Evolutionary conservation across 2,329 filamentous ascomycete genomes (phyloP).

Genomic region (Oidium heveae): DNA sequence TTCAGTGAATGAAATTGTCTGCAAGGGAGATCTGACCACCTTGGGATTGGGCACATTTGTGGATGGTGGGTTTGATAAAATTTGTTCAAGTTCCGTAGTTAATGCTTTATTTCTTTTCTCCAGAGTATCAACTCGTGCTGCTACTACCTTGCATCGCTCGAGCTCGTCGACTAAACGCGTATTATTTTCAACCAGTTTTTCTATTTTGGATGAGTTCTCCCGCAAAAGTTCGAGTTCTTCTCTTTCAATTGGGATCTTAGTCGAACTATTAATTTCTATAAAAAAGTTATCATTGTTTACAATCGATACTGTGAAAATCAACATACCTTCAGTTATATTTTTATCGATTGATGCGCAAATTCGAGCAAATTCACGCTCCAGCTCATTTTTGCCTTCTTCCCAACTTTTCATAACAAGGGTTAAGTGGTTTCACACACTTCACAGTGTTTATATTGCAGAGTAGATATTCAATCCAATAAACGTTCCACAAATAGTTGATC

Average conservation of each 20-base stretch:
- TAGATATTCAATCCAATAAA: too few relatives aligned
- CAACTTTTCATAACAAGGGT: slow-evolving; percentile 9
- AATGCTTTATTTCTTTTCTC: slow-evolving; percentile 10
- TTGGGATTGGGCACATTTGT: background rate
- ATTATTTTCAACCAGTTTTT: slow-evolving; percentile 5
- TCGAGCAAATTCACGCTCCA: slow-evolving; percentile 7
- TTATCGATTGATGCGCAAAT: slow-evolving; percentile 7
- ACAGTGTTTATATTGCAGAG: too few relatives aligned
- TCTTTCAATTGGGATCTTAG: slow-evolving; percentile 2
- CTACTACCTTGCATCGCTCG: slow-evolving; percentile 3
- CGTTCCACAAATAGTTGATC: too few relatives aligned
- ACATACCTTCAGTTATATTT: slow-evolving; percentile 7
- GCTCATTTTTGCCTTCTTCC: slow-evolving; percentile 7
- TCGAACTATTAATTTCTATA: slow-evolving; percentile 7
- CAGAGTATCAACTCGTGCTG: slow-evolving; percentile 3
- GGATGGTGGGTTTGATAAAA: background rate
- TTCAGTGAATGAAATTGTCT: background rate
- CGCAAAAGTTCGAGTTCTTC: slow-evolving; percentile 5
- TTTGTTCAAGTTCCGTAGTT: slow-evolving; percentile 4
- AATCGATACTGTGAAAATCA: background rate
- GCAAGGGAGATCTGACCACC: background rate
- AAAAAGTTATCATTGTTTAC: background rate
- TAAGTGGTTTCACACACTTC: too few relatives aligned
- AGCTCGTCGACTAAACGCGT: slow-evolving; percentile 6
- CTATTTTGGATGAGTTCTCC: slow-evolving; percentile 3